phyloP scores from a whole-genome alignment of 495 filamentous ascomycete species.

The Letharia lupina region DNA sequence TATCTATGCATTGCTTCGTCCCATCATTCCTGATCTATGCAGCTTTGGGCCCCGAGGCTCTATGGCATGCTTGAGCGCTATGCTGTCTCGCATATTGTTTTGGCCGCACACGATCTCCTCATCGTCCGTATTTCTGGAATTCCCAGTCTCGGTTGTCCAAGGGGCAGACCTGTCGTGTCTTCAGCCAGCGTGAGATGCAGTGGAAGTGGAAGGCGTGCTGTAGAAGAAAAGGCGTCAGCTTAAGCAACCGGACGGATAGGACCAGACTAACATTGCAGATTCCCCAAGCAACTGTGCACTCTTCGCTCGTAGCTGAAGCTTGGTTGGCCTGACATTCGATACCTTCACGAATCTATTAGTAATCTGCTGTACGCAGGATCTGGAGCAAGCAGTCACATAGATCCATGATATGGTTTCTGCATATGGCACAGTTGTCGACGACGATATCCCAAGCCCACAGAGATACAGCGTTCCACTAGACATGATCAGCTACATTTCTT shows the following conservation, averaged over 20 bases:
- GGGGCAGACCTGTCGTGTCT: slow-evolving; percentile 98
- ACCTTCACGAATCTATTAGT: slow-evolving; percentile 43
- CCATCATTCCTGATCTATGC: not conserved
- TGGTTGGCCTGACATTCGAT: slow-evolving; percentile 99
- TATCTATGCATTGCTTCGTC: not conserved
- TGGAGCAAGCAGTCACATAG: slow-evolving; percentile 54
- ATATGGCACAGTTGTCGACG: slow-evolving; percentile 99
- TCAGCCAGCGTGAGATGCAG: slow-evolving; percentile 98
- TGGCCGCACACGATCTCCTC: slow-evolving; percentile 16
- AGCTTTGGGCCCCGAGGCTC: not conserved
- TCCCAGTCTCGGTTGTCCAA: slow-evolving; percentile 99
- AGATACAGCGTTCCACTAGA: slow-evolving; percentile 91
- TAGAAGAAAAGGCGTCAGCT: slow-evolving; percentile 14
- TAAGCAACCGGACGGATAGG: not conserved
- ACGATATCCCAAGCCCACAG: slow-evolving; percentile 99
- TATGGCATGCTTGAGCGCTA: not conserved
- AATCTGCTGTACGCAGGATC: slow-evolving; percentile 7
- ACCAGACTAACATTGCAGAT: slow-evolving; percentile 81
- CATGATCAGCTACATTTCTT: not conserved
- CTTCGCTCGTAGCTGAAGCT: slow-evolving; percentile 90
- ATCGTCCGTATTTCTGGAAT: slow-evolving; percentile 96
- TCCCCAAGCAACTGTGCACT: slow-evolving; percentile 98
- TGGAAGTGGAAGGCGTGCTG: slow-evolving; percentile 99
- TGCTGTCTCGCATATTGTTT: not conserved
- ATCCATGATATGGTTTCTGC: slow-evolving; percentile 99